These are phyloP conservation scores for Perilla frutescens DNA, from an alignment of 257 asterid species.

Conservation along the genomic window DNA sequence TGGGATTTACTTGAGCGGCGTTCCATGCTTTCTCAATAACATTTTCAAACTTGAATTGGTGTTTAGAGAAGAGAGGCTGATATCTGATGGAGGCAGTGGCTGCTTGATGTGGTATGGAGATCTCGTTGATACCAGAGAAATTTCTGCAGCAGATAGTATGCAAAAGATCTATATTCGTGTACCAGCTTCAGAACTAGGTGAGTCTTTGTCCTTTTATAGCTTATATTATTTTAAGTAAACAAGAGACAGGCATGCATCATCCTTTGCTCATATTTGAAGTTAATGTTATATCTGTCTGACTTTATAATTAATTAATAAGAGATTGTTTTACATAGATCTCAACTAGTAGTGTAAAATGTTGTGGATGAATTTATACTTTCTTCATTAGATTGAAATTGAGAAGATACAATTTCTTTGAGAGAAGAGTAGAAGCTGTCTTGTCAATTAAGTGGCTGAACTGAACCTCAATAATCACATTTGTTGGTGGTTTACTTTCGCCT, in stretches of 20 bases:
- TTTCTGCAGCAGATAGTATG: background rate
- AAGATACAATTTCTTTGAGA: background rate
- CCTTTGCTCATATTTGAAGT: background rate
- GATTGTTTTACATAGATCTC: no score
- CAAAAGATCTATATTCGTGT: slow-evolving; percentile 7
- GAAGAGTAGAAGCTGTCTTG: background rate
- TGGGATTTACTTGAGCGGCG: background rate
- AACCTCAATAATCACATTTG: background rate
- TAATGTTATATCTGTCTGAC: background rate
- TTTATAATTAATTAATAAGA: no score
- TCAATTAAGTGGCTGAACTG: background rate
- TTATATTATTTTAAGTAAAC: background rate
- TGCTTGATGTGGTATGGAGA: slow-evolving; percentile 7
- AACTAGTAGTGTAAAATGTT: no score
- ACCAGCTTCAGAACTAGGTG: background rate
- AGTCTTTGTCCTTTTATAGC: background rate
- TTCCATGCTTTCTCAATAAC: background rate
- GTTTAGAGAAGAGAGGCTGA: background rate
- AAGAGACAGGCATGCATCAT: background rate
- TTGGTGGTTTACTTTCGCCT: background rate
- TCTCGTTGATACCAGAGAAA: background rate
- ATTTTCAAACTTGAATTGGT: background rate
- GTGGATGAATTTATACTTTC: background rate
- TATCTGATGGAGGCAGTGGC: background rate
- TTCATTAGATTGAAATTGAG: background rate